Base-by-base conservation (phyloP, 192 early-diverging fungal species). In the Martensiomyces pterosporus region DNA sequence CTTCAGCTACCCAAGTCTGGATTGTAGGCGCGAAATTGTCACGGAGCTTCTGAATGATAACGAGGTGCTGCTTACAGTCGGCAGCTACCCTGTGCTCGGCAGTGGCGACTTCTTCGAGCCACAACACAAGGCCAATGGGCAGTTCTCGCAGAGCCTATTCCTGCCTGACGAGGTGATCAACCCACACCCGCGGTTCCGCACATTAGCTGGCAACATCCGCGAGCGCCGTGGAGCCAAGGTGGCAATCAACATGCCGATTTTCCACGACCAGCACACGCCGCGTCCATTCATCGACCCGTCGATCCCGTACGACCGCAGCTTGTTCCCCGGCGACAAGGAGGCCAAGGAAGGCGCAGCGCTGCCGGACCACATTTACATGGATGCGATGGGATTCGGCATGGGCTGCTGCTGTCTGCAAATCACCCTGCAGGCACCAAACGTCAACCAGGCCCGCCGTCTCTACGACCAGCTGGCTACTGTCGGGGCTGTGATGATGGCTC, bases 381-480 rank as follows among this genome's bases (percentile, higher is more conserved):
- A 97, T 53, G 83, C 87, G 15, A 99, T 99, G 96, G 88, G 88
- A 47, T 97, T 99, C 79, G 94, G 96, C 22, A 97, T 97, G 93
- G 94, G 94, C 39, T 94, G 90, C 76, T 93, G 85, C 55, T 99
- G 96, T 60, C 77, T 99, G 19, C 96, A 99, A 64, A 90, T 97
- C 62, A 99, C 96, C 23, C 88, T 99, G 53, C 96, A 99, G 66
- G 93, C 93, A 24, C 89, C 87, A 55, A 88, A 87, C 48, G 83
- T 99, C 4, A 84, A 92, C 57, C 89, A 93, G 65, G 94, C 93
- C 14, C 79, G 96, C 37, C 57, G 83, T 51, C 77, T 99, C 43
- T 99, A 97, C 66, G 96, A 99, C 76, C 91, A 95, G 44, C 81
- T 99, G 51, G 90, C 91, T 9, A 80, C 85, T 19, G 69, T 99